Evolutionary conservation across 1,284 basidiomycete genomes (phyloP), one percentile per base, ranked within the genome.

Genomic region (Termitomyces sp.): DNA sequence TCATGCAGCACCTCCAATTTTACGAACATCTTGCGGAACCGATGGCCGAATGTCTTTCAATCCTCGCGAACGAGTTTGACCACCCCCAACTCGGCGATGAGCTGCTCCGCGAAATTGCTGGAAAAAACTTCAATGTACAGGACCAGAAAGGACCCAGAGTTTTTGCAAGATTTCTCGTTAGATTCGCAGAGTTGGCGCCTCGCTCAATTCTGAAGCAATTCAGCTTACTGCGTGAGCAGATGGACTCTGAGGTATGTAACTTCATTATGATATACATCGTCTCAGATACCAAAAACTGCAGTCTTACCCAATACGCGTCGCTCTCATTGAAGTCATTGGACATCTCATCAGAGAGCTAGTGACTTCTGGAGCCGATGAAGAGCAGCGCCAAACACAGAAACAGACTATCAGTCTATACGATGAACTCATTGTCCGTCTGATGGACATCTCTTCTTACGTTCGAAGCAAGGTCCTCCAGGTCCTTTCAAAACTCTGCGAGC

Each of bases 251-350:
- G 73, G 93, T 91, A 64, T 19, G 81, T 53, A 42, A 43, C 66
- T 7, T 15, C 1, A n/a, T 17, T 49, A 26, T 21, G 31, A 21
- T 3, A 28, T 15, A 31, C 50, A 9, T 33, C 51, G 19, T 39
- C 45, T 47, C 10, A 45, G n/a, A 38, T 30, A 50, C 17, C 24
- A 60, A 36, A 26, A 56, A 55, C 21, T n/a, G 9, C 58, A 94
- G 90, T 89, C 93, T 0, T 97, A 98, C 65, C 92, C 94, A 0
- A 96, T 99, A 86, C 90, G 97, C 36, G 92, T 94, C 75, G 92
- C 91, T 0, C 79, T 97, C 53, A 83, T 97, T 46, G 94, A 96
- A 68, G 82, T 94, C 56, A 83, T 96, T 38, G 92, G 91, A 3
- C 74, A 77, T 49, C 80, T 96, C 55, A 92, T 97, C 65, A 77